Evolutionary conservation across 169 alveolate species (phyloP), one percentile per base, ranked within the genome.

Genomic region (Perkinsus marinus): DNA sequence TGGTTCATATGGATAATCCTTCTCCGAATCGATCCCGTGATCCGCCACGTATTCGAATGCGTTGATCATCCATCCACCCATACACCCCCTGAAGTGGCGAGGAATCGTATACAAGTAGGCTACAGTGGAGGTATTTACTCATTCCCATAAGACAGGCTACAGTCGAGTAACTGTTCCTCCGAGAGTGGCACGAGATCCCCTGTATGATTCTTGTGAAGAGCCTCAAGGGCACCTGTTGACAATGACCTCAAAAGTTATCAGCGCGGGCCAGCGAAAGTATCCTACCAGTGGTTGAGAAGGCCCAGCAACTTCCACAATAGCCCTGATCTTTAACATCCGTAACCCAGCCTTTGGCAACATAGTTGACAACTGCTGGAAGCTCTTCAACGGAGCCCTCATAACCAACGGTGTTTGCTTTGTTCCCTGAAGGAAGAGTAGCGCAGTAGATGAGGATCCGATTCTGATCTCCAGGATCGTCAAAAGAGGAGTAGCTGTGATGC

Each of bases 241-340:
- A n/a, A n/a, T n/a, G n/a, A n/a, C n/a, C n/a, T n/a, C n/a, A n/a
- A n/a, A n/a, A n/a, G n/a, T n/a, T n/a, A n/a, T n/a, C n/a, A n/a
- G 46, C 46, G 3, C 37, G 95, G 95, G 36, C 94, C 90, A 34
- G 97, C 93, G 46, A 41, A 41, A 6, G 46, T 10, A 41, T 41
- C 46, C 10, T 10, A 41, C 46, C 46, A 10, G 46, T 41, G 46
- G 46, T 10, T 17, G 98, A 95, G 94, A 95, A 96, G 38, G 98
- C 97, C 97, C 97, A 96, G 93, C 97, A 95, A n/a, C 97, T 94
- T 13, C 97, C 97, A 89, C 98, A 96, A 46, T 68, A 57, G 90
- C 43, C 47, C 89, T 92, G 94, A 47, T 92, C 89, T 39, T 93
- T 90, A 39, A 92, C 41, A 69, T 92, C 93, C 68, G 91, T 92